Conservation (phyloP, 495 filamentous ascomycete species). For the Neurospora terricola region DNA sequence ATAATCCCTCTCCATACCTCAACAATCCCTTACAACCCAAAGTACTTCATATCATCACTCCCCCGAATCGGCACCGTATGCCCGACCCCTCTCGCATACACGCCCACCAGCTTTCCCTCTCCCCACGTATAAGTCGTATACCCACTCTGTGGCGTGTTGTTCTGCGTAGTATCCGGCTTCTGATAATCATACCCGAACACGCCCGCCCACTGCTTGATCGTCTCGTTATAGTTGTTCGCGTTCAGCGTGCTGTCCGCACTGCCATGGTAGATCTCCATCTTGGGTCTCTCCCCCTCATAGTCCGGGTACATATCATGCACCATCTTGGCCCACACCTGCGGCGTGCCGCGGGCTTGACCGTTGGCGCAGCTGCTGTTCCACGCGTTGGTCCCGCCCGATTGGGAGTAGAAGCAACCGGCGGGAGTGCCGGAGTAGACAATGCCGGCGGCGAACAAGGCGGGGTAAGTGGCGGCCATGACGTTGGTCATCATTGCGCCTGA, state of each 20-base stretch:
- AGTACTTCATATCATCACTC: constrained; percentile 15
- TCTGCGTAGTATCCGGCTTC: constrained; percentile 7
- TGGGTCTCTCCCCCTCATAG: constrained; percentile 34
- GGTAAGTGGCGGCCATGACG: constrained; percentile 28
- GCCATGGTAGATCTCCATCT: constrained; percentile 45
- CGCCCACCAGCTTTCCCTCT: constrained; percentile 7
- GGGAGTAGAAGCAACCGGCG: constrained; percentile 29
- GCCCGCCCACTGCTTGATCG: constrained; percentile 41
- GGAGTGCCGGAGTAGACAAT: constrained; percentile 29
- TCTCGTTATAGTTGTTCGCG: constrained; percentile 39
- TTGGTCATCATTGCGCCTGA: constrained; percentile 46
- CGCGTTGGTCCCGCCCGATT: constrained; percentile 16
- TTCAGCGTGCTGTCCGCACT: constrained; percentile 29
- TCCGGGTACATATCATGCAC: constrained; percentile 33
- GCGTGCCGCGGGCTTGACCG: constrained; percentile 25
- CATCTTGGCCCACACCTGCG: constrained; percentile 31
- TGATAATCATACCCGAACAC: constrained; percentile 28
- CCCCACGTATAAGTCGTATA: constrained; percentile 16
- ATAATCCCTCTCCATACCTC: background rate
- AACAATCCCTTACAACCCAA: constrained; percentile 4
- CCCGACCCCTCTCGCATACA: constrained; percentile 15
- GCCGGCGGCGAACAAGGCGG: constrained; percentile 32
- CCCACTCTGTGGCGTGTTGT: constrained; percentile 8
- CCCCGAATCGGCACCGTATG: constrained; percentile 15
- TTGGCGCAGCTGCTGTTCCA: constrained; percentile 29